These are phyloP conservation scores for Anisodus acutangulus DNA, from an alignment of 257 asterid species.

Conservation along the genomic window DNA sequence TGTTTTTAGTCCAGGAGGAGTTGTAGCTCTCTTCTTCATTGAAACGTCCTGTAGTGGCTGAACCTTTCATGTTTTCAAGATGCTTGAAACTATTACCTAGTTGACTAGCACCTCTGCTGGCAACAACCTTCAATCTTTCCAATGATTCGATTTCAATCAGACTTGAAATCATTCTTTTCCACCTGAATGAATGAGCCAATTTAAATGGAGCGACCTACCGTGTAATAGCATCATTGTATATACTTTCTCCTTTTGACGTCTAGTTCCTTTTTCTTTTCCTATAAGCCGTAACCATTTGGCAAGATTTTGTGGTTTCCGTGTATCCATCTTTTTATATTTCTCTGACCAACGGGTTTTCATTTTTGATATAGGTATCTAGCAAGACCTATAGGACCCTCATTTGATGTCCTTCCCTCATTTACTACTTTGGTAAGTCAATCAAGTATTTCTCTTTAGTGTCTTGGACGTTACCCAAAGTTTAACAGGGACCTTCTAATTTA, in stretches of 20 bases:
- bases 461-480: constrained; percentile 33
- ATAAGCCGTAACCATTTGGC: not conserved
- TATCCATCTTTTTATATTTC: constrained; percentile 21
- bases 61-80: not conserved
- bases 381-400: constrained; percentile 63
- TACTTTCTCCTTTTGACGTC: not conserved
- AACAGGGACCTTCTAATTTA: constrained; percentile 29
- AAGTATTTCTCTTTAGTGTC: constrained; percentile 36
- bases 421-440: constrained; percentile 65
- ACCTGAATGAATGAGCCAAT: not conserved
- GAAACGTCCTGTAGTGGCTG: not conserved
- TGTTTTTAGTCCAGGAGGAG: not conserved
- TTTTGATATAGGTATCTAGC: constrained; percentile 95
- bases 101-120: constrained; percentile 2
- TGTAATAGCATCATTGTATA: constrained; percentile 13
- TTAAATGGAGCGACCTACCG: not conserved
- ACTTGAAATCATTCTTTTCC: constrained; percentile 10
- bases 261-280: constrained; percentile 24
- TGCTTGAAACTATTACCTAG: constrained; percentile 15
- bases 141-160: not conserved
- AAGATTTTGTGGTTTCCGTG: constrained; percentile 1
- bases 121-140: not conserved
- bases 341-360: constrained; percentile 67
- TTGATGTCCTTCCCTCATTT: constrained; percentile 65
- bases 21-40: constrained; percentile 18